Evolutionary conservation across 176 grass and related monocot species (phyloP).

Genomic region (Carex cristatella): DNA sequence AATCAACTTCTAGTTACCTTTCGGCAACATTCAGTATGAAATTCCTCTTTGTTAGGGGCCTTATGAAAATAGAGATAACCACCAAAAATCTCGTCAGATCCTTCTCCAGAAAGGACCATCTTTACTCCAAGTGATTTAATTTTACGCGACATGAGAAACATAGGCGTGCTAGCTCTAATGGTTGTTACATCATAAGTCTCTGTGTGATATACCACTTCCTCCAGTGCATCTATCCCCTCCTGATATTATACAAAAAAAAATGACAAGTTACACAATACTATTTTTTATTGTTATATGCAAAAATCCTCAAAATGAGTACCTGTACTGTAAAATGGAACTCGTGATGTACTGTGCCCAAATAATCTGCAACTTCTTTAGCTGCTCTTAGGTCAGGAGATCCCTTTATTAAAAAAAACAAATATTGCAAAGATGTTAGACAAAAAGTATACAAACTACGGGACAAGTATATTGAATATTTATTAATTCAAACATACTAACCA

Average conservation of each 20-base stretch:
- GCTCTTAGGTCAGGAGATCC: constrained; percentile 98
- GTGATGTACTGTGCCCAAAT: constrained; percentile 81
- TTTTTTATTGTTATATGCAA: not conserved
- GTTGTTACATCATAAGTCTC: constrained; percentile 95
- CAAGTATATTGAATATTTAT: not conserved
- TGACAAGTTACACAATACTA: not conserved
- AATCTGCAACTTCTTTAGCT: constrained; percentile 97
- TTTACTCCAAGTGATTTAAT: constrained; percentile 97
- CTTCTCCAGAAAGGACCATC: constrained; percentile 99
- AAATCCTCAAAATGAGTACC: constrained; percentile 30
- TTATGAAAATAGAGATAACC: constrained; percentile 99
- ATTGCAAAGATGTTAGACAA: not conserved
- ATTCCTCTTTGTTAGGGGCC: constrained; percentile 97
- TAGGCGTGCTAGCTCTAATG: constrained; percentile 92
- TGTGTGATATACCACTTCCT: constrained; percentile 89
- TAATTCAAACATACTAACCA: not conserved
- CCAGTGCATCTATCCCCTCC: constrained; percentile 94
- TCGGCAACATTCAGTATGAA: constrained; percentile 83
- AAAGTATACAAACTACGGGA: not conserved
- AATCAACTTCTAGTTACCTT: constrained; percentile 46
- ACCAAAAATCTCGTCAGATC: constrained; percentile 96
- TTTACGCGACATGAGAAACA: constrained; percentile 98
- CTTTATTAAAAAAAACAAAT: constrained; percentile 31
- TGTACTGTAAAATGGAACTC: constrained; percentile 97
- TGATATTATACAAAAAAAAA: constrained; percentile 33